These are phyloP conservation scores for Epithele typhae DNA, from an alignment of 768 basidiomycete species.

Conservation along the genomic window DNA sequence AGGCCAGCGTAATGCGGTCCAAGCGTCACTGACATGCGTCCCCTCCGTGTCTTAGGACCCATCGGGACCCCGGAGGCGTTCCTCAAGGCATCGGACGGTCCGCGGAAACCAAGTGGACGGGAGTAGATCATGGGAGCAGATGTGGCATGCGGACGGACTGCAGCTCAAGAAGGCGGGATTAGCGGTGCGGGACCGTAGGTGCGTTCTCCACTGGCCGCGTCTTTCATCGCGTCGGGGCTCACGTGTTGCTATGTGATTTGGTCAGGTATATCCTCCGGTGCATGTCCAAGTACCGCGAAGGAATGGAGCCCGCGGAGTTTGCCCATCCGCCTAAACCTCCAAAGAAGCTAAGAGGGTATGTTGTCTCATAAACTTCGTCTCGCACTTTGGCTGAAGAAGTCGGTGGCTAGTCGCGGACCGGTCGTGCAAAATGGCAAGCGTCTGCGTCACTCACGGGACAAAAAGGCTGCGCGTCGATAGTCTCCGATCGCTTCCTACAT, in stretches of 20 bases:
- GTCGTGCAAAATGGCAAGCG: conserved; percentile 70
- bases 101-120: conserved; percentile 56
- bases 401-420: conserved; percentile 53
- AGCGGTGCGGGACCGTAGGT: conserved; percentile 68
- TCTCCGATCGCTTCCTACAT: not conserved
- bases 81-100: conserved; percentile 68
- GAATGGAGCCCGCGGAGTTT: conserved; percentile 50
- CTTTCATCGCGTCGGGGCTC: not conserved
- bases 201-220: conserved; percentile 19
- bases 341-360: conserved; percentile 79
- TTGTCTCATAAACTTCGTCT: too few species aligned
- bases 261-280: conserved; percentile 80
- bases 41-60: too few species aligned
- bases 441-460: conserved; percentile 44
- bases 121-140: conserved; percentile 63
- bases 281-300: conserved; percentile 73
- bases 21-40: too few species aligned
- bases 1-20: conserved; percentile 3
- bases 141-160: conserved; percentile 59
- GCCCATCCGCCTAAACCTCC: conserved; percentile 63
- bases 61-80: conserved; percentile 59
- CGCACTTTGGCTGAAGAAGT: too few species aligned
- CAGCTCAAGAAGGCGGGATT: conserved; percentile 65
- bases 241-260: too few species aligned
- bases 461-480: too few species aligned